Conservation (phyloP, 345 rosid species). For the Linum usitatissimum region DNA sequence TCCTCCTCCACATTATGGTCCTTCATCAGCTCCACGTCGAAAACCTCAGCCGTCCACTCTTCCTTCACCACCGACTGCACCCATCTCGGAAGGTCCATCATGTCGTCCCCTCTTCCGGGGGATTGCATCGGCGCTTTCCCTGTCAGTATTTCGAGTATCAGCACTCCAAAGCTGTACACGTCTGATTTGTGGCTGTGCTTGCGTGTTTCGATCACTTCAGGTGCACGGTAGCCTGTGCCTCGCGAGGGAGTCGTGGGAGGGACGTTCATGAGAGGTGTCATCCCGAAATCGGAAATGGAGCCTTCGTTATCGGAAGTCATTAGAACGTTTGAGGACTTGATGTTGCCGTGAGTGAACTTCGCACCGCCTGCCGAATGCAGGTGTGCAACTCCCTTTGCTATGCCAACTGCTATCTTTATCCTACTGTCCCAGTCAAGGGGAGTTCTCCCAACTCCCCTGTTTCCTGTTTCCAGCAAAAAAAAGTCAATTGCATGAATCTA, state of each 20-base stretch:
- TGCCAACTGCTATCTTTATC: constrained; percentile 72
- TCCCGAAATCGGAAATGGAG: constrained; percentile 63
- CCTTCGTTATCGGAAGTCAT: constrained; percentile 43
- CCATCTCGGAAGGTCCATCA: constrained; percentile 77
- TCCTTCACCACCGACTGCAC: constrained; percentile 82
- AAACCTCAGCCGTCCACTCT: constrained; percentile 94
- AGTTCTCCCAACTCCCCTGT: constrained; percentile 77
- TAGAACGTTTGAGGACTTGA: constrained; percentile 72
- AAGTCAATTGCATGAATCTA: no score
- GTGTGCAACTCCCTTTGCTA: constrained; percentile 73
- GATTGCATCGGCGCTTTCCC: constrained; percentile 70
- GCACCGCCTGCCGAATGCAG: constrained; percentile 53
- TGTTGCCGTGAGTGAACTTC: constrained; percentile 61
- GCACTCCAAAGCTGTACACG: constrained; percentile 77
- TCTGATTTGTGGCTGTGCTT: constrained; percentile 56
- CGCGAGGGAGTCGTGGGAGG: constrained; percentile 46
- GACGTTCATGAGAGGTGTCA: constrained; percentile 47
- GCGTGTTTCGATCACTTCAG: constrained; percentile 52
- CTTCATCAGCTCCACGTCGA: constrained; percentile 64
- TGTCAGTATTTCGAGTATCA: constrained; percentile 73
- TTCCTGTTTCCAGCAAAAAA: constrained; percentile 26
- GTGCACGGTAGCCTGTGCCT: constrained; percentile 69
- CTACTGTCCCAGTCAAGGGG: constrained; percentile 97
- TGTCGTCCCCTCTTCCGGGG: constrained; percentile 39
- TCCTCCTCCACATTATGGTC: constrained; percentile 68